A percentile compares a stretch with the other conserved stretches of the same genome.
Conservation (phyloP, 352 stramenopile species). For the Nothophytophthora sp. region DNA sequence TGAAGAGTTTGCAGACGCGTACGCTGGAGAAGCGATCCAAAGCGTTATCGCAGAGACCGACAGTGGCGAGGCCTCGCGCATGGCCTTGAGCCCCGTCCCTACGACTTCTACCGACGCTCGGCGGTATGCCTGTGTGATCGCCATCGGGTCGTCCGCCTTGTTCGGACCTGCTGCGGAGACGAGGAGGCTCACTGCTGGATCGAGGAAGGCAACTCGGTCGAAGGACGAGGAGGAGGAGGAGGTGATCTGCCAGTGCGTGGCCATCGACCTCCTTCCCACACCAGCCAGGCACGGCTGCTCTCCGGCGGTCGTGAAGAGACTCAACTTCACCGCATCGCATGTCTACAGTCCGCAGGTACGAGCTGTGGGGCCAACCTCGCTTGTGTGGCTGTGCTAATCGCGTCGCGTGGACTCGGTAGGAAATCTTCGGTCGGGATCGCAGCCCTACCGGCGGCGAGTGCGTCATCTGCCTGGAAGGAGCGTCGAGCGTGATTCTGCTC, state of each 20-base stretch:
- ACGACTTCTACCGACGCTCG: constrained; percentile 2
- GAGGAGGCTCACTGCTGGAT: neutral
- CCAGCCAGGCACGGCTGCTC: constrained; percentile 22
- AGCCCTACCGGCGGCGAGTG: constrained; percentile 48
- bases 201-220: neutral
- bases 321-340: constrained; percentile 40
- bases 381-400: neutral
- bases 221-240: constrained; percentile 22
- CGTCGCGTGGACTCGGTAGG: constrained; percentile 20
- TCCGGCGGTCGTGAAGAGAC: constrained; percentile 46
- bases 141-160: constrained; percentile 18
- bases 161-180: neutral
- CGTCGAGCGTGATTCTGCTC: constrained; percentile 42
- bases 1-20: neutral
- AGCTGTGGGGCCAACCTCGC: neutral
- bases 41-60: constrained; percentile 20
- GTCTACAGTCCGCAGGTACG: constrained; percentile 45
- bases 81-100: neutral
- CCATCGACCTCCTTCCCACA: constrained; percentile 65
- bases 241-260: constrained; percentile 46
- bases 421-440: constrained; percentile 65
- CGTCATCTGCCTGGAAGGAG: constrained; percentile 64
- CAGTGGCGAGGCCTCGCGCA: constrained; percentile 10
- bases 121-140: constrained; percentile 36
- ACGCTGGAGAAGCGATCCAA: constrained; percentile 7